Percentiles rank a stretch among this genome's conserved stretches.
phyloP scores from a whole-genome alignment of 768 basidiomycete genomes.

The Mycena rebaudengoi region DNA sequence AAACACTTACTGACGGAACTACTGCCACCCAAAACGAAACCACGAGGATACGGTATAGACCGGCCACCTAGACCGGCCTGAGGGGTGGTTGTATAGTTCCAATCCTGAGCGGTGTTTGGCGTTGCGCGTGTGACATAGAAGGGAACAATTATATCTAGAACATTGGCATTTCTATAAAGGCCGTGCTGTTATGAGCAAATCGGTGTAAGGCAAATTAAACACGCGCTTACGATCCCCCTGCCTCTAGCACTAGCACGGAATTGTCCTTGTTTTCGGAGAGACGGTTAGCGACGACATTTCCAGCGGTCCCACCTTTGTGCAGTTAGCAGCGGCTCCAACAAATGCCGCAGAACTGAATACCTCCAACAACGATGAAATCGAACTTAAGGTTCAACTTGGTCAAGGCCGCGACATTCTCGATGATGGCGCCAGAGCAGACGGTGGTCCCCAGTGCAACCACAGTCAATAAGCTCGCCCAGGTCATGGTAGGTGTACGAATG shows the following conservation, averaged over 20 bases:
- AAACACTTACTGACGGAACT: slow-evolving; percentile 16
- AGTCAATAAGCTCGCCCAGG: too few species aligned
- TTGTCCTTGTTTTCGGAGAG: slow-evolving; percentile 30
- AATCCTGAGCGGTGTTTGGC: slow-evolving; percentile 10
- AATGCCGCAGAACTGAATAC: background rate
- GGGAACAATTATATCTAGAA: slow-evolving; percentile 11
- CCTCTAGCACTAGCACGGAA: slow-evolving; percentile 37
- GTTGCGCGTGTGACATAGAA: background rate
- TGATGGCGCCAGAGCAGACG: background rate
- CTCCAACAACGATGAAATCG: slow-evolving; percentile 14
- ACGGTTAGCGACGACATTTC: slow-evolving; percentile 35
- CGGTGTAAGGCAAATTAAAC: background rate
- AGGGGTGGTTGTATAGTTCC: slow-evolving; percentile 17
- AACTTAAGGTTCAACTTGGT: slow-evolving; percentile 3
- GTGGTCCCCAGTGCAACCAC: too few species aligned
- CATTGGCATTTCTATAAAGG: background rate
- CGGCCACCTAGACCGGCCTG: background rate
- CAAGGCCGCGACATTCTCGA: slow-evolving; percentile 2
- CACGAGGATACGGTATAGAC: background rate
- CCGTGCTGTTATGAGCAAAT: background rate
- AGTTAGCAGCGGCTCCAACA: background rate
- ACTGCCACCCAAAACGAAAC: slow-evolving; percentile 11
- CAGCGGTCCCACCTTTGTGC: slow-evolving; percentile 31
- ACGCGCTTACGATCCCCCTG: slow-evolving; percentile 34
- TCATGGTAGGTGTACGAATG: too few species aligned